Base-by-base conservation (phyloP, 352 stramenopile species). In the Peronospora farinosa region DNA sequence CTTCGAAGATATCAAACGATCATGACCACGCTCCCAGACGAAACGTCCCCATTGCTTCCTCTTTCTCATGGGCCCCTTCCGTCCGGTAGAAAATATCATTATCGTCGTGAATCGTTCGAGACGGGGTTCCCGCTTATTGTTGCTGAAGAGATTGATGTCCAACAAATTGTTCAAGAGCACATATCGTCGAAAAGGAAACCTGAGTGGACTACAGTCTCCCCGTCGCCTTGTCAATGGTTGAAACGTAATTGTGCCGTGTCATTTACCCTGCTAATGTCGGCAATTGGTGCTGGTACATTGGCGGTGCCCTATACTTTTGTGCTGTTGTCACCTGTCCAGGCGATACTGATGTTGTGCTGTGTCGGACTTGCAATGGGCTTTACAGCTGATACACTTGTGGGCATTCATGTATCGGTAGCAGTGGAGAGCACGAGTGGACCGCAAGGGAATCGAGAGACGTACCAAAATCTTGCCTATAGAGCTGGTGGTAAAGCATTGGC, bases 251-350 rank as follows among this genome's bases (percentile, higher is more conserved):
- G 62, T 30, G 62, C 62, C 17, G 62, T 73, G 12, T 45, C 67
- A 35, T 64, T 74, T 30, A 84, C 70, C 25, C 57, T 84, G 44
- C 54, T 84, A 12, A 84, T 84, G 72, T 81, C 72, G 13, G 69
- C 72, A 1, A 78, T 84, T 37, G 70, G 72, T 15, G 69, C 67
- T 7, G 72, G 72, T 8, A 83, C 72, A 44, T 59, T 83, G 53
- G 60, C 72, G 0, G 62, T 88, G 16, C 77, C 77, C 3, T 88
- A 85, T 50, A 88, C 77, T 21, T 84, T 88, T 53, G 60, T 86
- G 39, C 43, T 83, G 41, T 47, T 78, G 43, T 60, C 69, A 33
- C 61, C 74, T 15, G 44, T 51, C 32, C 58, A 78, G 31, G 77
- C 77, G 7, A 48, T 76, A 32, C 23, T 70, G 9, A 50, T 72